These are phyloP conservation scores for Debaryomyces maramus DNA, from an alignment of 805 yeast genomes.

Conservation along the genomic window DNA sequence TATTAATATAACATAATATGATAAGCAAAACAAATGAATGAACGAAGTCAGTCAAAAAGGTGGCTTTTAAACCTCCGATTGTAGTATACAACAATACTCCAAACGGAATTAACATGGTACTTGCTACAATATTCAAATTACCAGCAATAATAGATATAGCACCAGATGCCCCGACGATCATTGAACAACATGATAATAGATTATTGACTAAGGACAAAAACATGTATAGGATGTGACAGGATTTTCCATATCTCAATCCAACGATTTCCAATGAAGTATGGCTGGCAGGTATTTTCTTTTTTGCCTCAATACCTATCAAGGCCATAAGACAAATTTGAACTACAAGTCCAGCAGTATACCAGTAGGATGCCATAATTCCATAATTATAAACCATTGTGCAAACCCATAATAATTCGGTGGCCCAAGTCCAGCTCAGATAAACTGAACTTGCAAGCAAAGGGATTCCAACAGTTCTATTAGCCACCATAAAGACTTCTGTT, in stretches of 20 bases:
- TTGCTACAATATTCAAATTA: conserved; percentile 26
- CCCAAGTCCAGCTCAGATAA: conserved; percentile 30
- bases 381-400: conserved; percentile 26
- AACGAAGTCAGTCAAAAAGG: conserved; percentile 49
- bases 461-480: conserved; percentile 24
- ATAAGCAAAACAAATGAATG: conserved; percentile 26
- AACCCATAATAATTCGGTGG: conserved; percentile 27
- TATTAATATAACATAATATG: conserved; percentile 26
- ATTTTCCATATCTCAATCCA: conserved; percentile 27
- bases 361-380: conserved; percentile 24
- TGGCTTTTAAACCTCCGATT: conserved; percentile 52
- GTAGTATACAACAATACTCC: conserved; percentile 49
- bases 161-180: conserved; percentile 29
- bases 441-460: conserved; percentile 24
- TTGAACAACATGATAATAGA: conserved; percentile 24
- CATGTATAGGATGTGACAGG: conserved; percentile 23
- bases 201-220: conserved; percentile 25
- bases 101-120: conserved; percentile 29
- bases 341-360: conserved; percentile 27
- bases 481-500: conserved; percentile 29
- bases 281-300: conserved; percentile 27
- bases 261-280: conserved; percentile 32
- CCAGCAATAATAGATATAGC: conserved; percentile 30
- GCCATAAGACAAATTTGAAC: conserved; percentile 26
- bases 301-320: conserved; percentile 26